Conservation (phyloP, 352 stramenopile genomes). For the Elongisporangium prolatum region DNA sequence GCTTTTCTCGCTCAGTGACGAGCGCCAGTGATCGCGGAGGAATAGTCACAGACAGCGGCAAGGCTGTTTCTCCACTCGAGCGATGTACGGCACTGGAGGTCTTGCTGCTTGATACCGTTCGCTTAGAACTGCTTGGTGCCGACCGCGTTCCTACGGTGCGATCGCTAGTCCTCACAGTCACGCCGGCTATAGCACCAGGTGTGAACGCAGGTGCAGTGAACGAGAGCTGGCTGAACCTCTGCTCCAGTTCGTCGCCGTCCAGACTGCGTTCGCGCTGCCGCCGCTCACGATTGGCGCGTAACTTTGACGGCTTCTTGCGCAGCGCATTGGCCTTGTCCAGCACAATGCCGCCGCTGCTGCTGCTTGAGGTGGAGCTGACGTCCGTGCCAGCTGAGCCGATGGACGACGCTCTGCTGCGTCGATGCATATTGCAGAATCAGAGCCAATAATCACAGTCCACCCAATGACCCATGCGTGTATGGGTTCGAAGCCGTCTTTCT, state of each 20-base stretch:
- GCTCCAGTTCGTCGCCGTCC: conserved; percentile 56
- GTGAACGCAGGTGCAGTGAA: conserved; percentile 54
- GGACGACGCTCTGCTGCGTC: too few relatives aligned
- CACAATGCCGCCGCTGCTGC: neutral
- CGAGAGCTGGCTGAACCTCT: conserved; percentile 58
- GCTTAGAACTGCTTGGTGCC: neutral
- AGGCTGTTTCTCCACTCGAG: neutral
- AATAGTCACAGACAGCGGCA: neutral
- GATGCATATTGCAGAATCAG: too few relatives aligned
- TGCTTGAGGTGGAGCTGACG: neutral
- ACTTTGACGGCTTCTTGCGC: conserved; percentile 36
- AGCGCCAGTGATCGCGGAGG: conserved; percentile 41
- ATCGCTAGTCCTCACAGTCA: neutral
- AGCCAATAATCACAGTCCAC: too few relatives aligned
- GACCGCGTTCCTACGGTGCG: conserved; percentile 6
- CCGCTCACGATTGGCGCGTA: conserved; percentile 52
- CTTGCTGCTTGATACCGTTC: neutral
- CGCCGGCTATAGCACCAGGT: conserved; percentile 9
- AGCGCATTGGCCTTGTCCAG: too few relatives aligned
- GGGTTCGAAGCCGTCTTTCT: too few relatives aligned
- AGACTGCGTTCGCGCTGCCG: conserved; percentile 51
- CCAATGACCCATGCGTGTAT: too few relatives aligned
- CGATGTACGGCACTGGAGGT: conserved; percentile 3
- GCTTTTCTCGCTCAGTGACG: conserved; percentile 31
- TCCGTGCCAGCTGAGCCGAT: too few relatives aligned